These are phyloP conservation scores for Castanea sativa DNA, from an alignment of 306 rosid species.

Conservation along the genomic window DNA sequence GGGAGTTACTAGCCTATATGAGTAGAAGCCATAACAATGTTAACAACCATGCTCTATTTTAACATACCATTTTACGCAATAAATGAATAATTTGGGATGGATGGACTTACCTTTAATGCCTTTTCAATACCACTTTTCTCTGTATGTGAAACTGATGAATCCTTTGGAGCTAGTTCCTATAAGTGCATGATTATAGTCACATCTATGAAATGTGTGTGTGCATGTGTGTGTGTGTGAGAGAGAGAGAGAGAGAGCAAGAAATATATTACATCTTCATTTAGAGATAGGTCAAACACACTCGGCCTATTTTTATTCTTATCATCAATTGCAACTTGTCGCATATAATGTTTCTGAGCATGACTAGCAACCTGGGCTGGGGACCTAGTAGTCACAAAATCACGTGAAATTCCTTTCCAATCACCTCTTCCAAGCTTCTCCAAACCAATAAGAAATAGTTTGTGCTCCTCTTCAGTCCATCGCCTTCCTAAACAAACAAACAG, in stretches of 20 bases:
- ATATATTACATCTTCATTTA: neutral
- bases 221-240: too few species aligned
- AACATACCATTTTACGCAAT: too few species aligned
- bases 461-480: slow-evolving; percentile 62
- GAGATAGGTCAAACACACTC: slow-evolving; percentile 56
- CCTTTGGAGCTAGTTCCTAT: too few species aligned
- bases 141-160: neutral
- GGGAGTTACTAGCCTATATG: too few species aligned
- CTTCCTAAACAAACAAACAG: slow-evolving; percentile 22
- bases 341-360: slow-evolving; percentile 69
- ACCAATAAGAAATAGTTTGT: slow-evolving; percentile 45
- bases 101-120: neutral
- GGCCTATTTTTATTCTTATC: slow-evolving; percentile 43
- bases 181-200: too few species aligned
- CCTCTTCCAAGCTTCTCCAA: slow-evolving; percentile 53
- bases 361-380: slow-evolving; percentile 65
- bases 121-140: neutral
- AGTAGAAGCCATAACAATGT: too few species aligned
- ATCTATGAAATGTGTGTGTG: too few species aligned
- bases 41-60: too few species aligned
- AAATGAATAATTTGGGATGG: neutral
- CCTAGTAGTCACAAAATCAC: slow-evolving; percentile 41
- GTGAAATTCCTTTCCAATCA: slow-evolving; percentile 64
- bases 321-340: slow-evolving; percentile 28
- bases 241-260: too few species aligned